A percentile compares a stretch with the other conserved stretches of the same genome.
Conservation (phyloP, 202 grass and related monocot genomes). For the Panicum virgatum region DNA sequence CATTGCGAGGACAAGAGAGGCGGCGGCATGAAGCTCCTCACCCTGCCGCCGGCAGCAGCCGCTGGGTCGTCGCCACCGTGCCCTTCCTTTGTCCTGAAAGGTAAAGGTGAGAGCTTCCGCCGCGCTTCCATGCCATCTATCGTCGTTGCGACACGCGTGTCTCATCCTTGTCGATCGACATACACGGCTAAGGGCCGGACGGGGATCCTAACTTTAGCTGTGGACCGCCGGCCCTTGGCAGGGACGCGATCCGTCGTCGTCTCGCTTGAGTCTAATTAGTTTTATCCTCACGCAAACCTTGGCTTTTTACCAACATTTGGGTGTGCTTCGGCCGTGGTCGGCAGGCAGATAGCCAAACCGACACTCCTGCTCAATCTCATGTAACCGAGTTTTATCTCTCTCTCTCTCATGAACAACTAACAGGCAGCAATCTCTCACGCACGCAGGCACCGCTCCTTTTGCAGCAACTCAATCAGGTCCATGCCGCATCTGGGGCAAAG, state of each 20-base stretch:
- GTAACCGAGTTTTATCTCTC: background rate
- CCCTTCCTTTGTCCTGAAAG: background rate
- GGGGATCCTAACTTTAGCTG: too few relatives aligned
- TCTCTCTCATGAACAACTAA: background rate
- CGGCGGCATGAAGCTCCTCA: background rate
- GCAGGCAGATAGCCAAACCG: background rate
- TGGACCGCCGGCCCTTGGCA: too few relatives aligned
- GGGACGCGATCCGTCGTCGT: background rate
- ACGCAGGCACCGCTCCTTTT: background rate
- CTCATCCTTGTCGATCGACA: too few relatives aligned
- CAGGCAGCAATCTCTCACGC: background rate
- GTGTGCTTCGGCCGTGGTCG: background rate
- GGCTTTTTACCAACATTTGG: background rate
- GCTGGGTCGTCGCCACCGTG: background rate
- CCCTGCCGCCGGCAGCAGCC: background rate
- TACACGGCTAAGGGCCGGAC: too few relatives aligned
- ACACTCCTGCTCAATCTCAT: background rate
- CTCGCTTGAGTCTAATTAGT: too few relatives aligned
- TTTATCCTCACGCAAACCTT: too few relatives aligned
- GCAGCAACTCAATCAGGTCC: slow-evolving; percentile 34
- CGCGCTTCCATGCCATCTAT: background rate
- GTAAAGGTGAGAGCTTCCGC: background rate
- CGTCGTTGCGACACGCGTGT: too few relatives aligned
- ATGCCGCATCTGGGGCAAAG: slow-evolving; percentile 16
- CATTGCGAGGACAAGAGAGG: too few relatives aligned